Conservation (phyloP, 208 protist genomes). For the Leishmania arabica region DNA sequence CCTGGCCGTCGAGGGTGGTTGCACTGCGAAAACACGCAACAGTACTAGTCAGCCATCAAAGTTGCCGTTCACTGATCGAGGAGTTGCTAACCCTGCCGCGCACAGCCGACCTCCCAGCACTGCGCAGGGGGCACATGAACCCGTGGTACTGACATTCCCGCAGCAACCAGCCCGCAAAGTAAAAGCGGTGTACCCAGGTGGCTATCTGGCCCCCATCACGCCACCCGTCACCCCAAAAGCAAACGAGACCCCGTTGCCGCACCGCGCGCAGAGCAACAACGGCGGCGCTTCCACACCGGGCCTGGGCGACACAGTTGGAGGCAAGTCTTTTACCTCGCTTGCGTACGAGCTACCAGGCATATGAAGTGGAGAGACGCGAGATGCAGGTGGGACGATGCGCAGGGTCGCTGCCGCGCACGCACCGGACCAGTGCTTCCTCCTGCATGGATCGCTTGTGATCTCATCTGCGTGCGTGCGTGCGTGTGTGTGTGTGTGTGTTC, state of each 20-base stretch:
- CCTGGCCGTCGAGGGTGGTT: too few species aligned
- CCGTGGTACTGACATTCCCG: not conserved
- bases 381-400: not conserved
- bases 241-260: not conserved
- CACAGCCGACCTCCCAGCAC: not conserved
- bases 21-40: not conserved
- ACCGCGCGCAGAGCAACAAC: not conserved
- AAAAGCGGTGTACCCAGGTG: not conserved
- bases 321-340: not conserved
- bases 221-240: conserved; percentile 4
- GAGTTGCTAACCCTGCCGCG: not conserved
- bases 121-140: not conserved
- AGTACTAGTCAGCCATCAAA: too few species aligned
- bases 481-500: not conserved
- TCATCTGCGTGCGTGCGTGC: not conserved
- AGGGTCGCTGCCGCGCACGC: not conserved
- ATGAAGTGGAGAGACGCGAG: not conserved
- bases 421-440: not conserved
- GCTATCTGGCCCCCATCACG: conserved; percentile 23
- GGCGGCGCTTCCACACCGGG: not conserved
- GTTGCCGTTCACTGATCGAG: not conserved
- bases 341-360: not conserved
- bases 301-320: not conserved
- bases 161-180: not conserved
- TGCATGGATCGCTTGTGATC: not conserved